Percentiles rank a stretch among this genome's conserved stretches.
These are phyloP conservation scores for Leishmania tarentolae DNA, from an alignment of 208 protist species.

Conservation along the genomic window DNA sequence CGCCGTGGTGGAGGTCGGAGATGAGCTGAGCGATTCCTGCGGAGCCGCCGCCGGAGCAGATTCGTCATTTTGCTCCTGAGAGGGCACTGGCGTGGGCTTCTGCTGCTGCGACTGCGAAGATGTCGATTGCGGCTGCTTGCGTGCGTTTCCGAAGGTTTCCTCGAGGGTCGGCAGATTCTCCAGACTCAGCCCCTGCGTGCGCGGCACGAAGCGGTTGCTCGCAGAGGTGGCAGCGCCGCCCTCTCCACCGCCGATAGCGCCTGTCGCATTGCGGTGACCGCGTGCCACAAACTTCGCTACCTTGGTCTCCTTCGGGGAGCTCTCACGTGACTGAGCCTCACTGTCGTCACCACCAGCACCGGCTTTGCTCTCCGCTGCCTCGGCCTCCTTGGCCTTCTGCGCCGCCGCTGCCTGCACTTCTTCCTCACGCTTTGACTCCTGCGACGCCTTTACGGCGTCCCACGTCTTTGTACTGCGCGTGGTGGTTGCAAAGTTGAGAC, in stretches of 20 bases:
- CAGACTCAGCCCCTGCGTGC: constrained; percentile 32
- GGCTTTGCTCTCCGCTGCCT: constrained; percentile 7
- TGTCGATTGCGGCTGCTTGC: constrained; percentile 25
- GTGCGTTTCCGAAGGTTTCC: constrained; percentile 42
- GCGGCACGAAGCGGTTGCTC: not conserved
- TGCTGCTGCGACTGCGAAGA: not conserved
- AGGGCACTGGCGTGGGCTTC: not conserved
- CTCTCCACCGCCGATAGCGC: constrained; percentile 29
- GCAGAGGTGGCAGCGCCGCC: constrained; percentile 8
- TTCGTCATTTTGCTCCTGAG: constrained; percentile 11
- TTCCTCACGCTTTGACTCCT: constrained; percentile 24
- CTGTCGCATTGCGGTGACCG: constrained; percentile 64
- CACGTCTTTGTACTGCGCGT: constrained; percentile 60
- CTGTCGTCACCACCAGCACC: constrained; percentile 5
- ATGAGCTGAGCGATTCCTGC: not conserved
- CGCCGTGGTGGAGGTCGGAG: constrained; percentile 6
- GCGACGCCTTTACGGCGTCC: constrained; percentile 37
- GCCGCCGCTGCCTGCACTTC: constrained; percentile 14
- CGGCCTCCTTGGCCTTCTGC: constrained; percentile 27
- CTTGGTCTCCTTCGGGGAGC: constrained; percentile 29
- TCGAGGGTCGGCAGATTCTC: constrained; percentile 70
- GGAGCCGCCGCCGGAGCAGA: constrained; percentile 2
- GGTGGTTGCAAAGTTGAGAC: constrained; percentile 20
- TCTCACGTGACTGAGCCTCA: constrained; percentile 3
- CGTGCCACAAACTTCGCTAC: constrained; percentile 77